Conservation (phyloP, 331 rosid species). For the Rosa hybrid region DNA sequence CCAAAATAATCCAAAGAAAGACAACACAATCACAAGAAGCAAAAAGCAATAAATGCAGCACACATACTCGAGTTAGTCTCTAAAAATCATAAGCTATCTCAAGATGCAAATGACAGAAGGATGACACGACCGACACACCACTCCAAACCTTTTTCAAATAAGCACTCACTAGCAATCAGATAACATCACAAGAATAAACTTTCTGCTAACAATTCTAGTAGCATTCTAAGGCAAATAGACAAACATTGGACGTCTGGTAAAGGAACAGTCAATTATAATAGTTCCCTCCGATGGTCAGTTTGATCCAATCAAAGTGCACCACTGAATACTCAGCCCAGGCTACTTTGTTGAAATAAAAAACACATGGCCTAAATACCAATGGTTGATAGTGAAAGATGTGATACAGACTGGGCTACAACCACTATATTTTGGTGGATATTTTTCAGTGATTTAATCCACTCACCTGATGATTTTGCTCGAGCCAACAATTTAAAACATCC, state of each 20-base stretch:
- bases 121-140: not conserved
- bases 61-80: not conserved
- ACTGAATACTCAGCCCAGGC: not conserved
- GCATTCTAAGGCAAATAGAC: not conserved
- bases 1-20: not conserved
- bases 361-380: not conserved
- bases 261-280: not conserved
- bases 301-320: not conserved
- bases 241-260: not conserved
- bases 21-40: not conserved
- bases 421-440: not conserved
- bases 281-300: not conserved
- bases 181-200: not conserved
- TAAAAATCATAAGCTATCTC: not conserved
- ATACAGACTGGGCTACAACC: not conserved
- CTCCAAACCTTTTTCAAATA: too few relatives aligned
- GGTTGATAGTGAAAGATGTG: not conserved
- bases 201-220: not conserved
- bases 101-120: not conserved
- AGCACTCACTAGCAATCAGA: not conserved
- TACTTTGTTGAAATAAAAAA: not conserved
- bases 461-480: not conserved
- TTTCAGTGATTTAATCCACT: not conserved
- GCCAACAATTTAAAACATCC: not conserved
- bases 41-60: not conserved